Base-by-base conservation (phyloP, 2,329 filamentous ascomycete genomes). In the Colletotrichum eleusines region DNA sequence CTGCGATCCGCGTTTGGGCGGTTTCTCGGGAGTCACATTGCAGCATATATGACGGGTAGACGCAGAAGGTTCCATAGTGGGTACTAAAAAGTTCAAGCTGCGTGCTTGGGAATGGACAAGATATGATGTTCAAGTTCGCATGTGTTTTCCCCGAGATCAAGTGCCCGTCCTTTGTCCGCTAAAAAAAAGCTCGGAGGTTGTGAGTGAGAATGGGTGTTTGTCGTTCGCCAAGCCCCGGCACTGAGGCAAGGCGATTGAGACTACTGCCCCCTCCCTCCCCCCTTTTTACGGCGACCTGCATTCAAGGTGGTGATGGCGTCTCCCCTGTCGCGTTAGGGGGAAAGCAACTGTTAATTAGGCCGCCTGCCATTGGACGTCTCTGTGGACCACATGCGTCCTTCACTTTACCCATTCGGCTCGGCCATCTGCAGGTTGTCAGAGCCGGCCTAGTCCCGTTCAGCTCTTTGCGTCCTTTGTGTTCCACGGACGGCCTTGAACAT, bases 1-100 rank as follows among this genome's bases (percentile, higher is more conserved):
- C 77, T 76, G 69, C 76, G 76, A 73, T 73, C 75, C 75, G 76
- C 73, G 76, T 80, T 54, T 53, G 72, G 54, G 72, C 74, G 66
- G 68, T 73, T 57, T 68, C 77, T 66, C 64, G 76, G 58, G 73
- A 78, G 73, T 75, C 79, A 80, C 64, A 71, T 71, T 59, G 63
- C 53, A 55, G 59, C 69, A 73, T 73, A 73, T 72, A 72, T 73
- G 71, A 64, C 61, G 60, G 48, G 71, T 72, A 72, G 71, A 72
- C 44, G 58, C 31, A 28, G 63, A 63, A 65, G 63, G 51, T 54
- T 65, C 63, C 57, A 64, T 62, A 65, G 69, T 69, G 51, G 63
- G 55, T 65, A 64, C 28, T 61, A 20, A 57, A n/a, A 38, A 66
- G 60, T 50, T 42, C 14, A 59, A 72, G 63, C 62, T 53, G 67